Base-by-base conservation (phyloP, 805 yeast species). In the Candida maltosa region DNA sequence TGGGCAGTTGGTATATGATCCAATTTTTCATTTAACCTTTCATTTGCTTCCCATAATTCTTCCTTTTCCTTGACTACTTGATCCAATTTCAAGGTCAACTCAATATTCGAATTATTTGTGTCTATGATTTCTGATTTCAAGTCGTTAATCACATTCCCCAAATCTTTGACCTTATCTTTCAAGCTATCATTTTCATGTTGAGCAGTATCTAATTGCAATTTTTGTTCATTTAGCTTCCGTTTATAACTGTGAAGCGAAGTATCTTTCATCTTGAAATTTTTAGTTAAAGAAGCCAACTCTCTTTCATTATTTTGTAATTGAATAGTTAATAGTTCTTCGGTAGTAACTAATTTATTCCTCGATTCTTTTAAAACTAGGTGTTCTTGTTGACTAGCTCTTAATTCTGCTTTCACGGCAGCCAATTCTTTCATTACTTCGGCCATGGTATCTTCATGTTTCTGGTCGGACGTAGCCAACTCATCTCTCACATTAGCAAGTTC, bases 251-350 rank as follows among this genome's bases (percentile, higher is more conserved):
- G n/a, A 3, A 34, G 19, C 8, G 31, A 15, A 20, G 33, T 35
- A 33, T 46, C 47, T 35, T 48, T 50, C 10, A 45, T 40, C 34
- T 45, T 50, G 17, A 42, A 44, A 31, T 37, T 50, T 38, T 56
- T 57, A n/a, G 50, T 52, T 9, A 49, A 32, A 12, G 54, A 51
- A 12, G 52, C 56, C 35, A 56, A 41, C 31, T 57, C 66, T 20
- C 56, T 38, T 24, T 51, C 58, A 38, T 52, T 47, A 31, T 48
- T 53, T 24, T 48, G 50, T 18, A 58, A 43, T 38, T 58, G 61
- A n/a, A 51, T 47, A 2, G 31, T 34, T 17, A 54, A 35, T 3
- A 54, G 27, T 26, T 51, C 53, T 39, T 54, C 58, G 26, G 44
- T 44, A 15, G 46, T 48, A 2, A 26, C 16, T 26, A 48, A 34